Conservation (phyloP, 2,329 filamentous ascomycete species). For the Sporothrix brunneoviolacea region DNA sequence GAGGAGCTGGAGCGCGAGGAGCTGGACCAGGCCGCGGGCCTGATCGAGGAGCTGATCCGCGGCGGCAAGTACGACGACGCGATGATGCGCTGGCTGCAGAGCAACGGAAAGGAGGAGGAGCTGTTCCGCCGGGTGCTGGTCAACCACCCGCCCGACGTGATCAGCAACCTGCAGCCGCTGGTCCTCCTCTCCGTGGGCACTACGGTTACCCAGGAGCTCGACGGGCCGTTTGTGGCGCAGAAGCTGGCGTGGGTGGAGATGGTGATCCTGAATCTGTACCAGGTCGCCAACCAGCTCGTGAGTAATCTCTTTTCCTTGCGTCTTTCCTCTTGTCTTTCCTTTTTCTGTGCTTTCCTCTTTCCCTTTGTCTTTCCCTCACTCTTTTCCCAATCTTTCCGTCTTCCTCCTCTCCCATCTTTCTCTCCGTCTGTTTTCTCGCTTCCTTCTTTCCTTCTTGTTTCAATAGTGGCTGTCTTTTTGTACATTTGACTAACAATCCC, state of each 20-base stretch:
- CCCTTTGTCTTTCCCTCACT: too few species aligned
- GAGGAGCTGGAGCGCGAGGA: slow-evolving; percentile 46
- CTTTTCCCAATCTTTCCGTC: too few species aligned
- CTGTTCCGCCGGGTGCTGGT: slow-evolving; percentile 53
- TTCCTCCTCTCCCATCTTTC: too few species aligned
- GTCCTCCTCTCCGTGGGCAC: slow-evolving; percentile 59
- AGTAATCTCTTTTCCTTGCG: slow-evolving; percentile 28
- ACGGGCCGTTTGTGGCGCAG: slow-evolving; percentile 45
- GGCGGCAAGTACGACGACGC: slow-evolving; percentile 56
- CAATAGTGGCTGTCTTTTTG: background rate
- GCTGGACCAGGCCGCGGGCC: slow-evolving; percentile 46
- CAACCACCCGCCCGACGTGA: slow-evolving; percentile 44
- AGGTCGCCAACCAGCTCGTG: slow-evolving; percentile 44
- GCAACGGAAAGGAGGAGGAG: slow-evolving; percentile 50
- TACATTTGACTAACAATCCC: too few species aligned
- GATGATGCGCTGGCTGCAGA: slow-evolving; percentile 60
- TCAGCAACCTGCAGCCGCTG: slow-evolving; percentile 53
- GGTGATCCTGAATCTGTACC: slow-evolving; percentile 48
- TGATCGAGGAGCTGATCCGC: slow-evolving; percentile 57
- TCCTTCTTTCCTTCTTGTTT: background rate
- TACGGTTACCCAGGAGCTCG: slow-evolving; percentile 54
- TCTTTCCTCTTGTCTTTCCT: too few species aligned
- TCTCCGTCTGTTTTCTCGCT: too few species aligned
- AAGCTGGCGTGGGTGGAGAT: slow-evolving; percentile 56
- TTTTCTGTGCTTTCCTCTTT: too few species aligned